Evolutionary conservation across 495 filamentous ascomycete genomes (phyloP).

Genomic region (Hypoxylon trugodes): DNA sequence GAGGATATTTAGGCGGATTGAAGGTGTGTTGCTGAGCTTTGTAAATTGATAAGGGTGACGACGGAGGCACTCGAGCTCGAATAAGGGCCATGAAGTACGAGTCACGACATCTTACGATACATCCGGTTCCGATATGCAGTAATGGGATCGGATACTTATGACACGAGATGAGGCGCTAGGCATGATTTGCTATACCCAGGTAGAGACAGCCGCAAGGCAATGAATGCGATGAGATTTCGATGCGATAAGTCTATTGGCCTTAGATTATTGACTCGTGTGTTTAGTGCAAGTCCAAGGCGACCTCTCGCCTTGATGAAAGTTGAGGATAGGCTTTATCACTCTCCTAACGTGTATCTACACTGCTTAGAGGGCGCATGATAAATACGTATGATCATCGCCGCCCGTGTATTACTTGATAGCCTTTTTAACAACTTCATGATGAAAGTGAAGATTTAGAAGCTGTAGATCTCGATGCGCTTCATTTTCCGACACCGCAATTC

Average conservation of each 20-base stretch:
- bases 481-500: constrained; percentile 15
- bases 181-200: constrained; percentile 30
- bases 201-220: constrained; percentile 31
- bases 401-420: not conserved
- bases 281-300: not conserved
- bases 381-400: too few relatives aligned
- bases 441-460: not conserved
- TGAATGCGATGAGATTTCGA: constrained; percentile 21
- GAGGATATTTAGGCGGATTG: constrained; percentile 22
- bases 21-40: not conserved
- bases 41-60: not conserved
- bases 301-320: not conserved
- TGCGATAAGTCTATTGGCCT: not conserved
- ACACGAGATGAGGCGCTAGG: constrained; percentile 2
- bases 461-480: constrained; percentile 2
- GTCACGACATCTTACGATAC: not conserved
- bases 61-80: not conserved
- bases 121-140: not conserved
- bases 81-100: not conserved
- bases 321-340: not conserved
- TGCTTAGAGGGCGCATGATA: too few relatives aligned
- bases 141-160: constrained; percentile 1
- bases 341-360: too few relatives aligned
- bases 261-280: not conserved
- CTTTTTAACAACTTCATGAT: constrained; percentile 2